A percentile compares a stretch with the other conserved stretches of the same genome.
Conservation (phyloP, 139 green algal genomes). For the Coccomyxa sp. region DNA sequence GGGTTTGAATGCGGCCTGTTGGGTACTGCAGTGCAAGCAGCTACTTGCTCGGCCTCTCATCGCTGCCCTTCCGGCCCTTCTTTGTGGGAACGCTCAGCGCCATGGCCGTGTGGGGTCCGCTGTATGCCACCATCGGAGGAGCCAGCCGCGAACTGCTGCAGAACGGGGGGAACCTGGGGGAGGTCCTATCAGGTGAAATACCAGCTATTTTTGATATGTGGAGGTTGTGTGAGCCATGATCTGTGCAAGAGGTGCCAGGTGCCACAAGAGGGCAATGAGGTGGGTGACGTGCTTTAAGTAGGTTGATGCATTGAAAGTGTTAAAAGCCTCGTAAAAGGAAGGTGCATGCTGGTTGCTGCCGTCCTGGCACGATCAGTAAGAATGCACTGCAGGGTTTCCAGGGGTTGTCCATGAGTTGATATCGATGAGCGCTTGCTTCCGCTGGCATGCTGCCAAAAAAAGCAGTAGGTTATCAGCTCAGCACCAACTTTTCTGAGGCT, state of each 20-base stretch:
- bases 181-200: slow-evolving; percentile 38
- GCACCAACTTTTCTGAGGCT: too few relatives aligned
- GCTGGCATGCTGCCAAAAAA: too few relatives aligned
- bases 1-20: too few relatives aligned
- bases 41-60: slow-evolving; percentile 78
- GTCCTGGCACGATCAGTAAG: too few relatives aligned
- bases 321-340: too few relatives aligned
- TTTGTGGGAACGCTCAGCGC: slow-evolving; percentile 57
- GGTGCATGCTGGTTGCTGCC: too few relatives aligned
- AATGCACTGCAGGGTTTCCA: too few relatives aligned
- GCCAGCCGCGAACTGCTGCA: slow-evolving; percentile 59
- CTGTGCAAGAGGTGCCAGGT: background rate
- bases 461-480: too few relatives aligned
- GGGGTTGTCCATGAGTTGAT: too few relatives aligned
- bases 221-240: background rate
- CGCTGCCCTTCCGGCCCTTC: slow-evolving; percentile 60
- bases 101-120: slow-evolving; percentile 62
- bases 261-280: background rate
- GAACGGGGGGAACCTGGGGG: slow-evolving; percentile 41
- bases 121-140: slow-evolving; percentile 74
- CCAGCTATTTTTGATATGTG: background rate
- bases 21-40: slow-evolving; percentile 60
- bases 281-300: background rate
- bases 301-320: background rate
- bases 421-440: too few relatives aligned